Evolutionary conservation across 2,329 filamentous ascomycete genomes (phyloP).

Genomic region (Aspergillus sclerotialis): DNA sequence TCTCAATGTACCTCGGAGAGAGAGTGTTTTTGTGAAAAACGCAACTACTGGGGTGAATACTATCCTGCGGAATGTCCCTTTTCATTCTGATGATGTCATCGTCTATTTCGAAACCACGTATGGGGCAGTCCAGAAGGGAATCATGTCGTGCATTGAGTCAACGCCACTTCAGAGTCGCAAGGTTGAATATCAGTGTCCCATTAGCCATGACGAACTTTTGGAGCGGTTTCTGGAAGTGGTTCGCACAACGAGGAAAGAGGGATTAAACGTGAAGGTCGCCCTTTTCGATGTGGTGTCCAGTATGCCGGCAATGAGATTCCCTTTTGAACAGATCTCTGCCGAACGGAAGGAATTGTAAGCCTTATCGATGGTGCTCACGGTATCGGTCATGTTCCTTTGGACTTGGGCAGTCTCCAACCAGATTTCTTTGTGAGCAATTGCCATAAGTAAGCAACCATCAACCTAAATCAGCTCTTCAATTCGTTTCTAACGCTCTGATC

Average conservation of each 20-base stretch:
- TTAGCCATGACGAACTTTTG: slow-evolving; percentile 62
- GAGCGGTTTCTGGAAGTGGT: slow-evolving; percentile 55
- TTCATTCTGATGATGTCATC: slow-evolving; percentile 62
- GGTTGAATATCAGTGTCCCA: slow-evolving; percentile 61
- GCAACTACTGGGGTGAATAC: slow-evolving; percentile 66
- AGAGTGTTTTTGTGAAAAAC: slow-evolving; percentile 72
- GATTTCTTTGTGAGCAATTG: slow-evolving; percentile 86
- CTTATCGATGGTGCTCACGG: slow-evolving; percentile 81
- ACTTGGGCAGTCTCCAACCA: no score
- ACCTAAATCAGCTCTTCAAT: no score
- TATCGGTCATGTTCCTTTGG: slow-evolving; percentile 59
- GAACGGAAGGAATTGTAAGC: slow-evolving; percentile 60
- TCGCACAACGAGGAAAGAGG: slow-evolving; percentile 43
- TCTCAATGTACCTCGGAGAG: slow-evolving; percentile 58
- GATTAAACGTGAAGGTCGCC: slow-evolving; percentile 60
- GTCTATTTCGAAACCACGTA: slow-evolving; percentile 75
- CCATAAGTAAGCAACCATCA: slow-evolving; percentile 70
- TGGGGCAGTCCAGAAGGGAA: slow-evolving; percentile 65
- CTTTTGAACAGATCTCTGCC: slow-evolving; percentile 68
- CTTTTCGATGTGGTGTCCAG: slow-evolving; percentile 77
- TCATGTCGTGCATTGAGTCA: slow-evolving; percentile 67
- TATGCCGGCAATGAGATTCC: slow-evolving; percentile 70
- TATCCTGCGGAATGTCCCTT: slow-evolving; percentile 68
- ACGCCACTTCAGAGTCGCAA: slow-evolving; percentile 44
- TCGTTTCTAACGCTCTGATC: slow-evolving; percentile 6